A percentile compares a stretch with the other conserved stretches of the same genome.
Evolutionary conservation across 164 flowering plant genomes (phyloP).

Genomic region (Annona cherimola): DNA sequence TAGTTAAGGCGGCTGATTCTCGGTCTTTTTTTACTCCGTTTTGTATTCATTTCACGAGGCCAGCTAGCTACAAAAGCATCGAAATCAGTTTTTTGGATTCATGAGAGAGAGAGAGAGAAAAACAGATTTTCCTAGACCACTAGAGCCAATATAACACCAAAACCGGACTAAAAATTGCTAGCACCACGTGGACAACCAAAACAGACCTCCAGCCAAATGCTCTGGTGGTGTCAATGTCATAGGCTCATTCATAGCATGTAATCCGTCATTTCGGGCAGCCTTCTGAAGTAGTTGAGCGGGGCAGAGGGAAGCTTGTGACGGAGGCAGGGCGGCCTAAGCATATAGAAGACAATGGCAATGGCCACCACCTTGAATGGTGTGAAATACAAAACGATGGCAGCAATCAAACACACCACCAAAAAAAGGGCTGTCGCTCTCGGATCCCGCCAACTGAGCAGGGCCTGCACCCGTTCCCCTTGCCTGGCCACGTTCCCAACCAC

Average conservation of each 20-base stretch:
- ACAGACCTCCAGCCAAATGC: too few species aligned
- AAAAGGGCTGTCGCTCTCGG: constrained; percentile 25
- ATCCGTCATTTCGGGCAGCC: constrained; percentile 26
- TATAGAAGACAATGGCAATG: constrained; percentile 13
- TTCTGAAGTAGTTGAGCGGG: constrained; percentile 24
- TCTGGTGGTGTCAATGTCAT: not conserved
- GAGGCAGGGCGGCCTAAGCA: constrained; percentile 24
- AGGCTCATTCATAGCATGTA: constrained; percentile 15
- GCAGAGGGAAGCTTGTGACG: constrained; percentile 27
- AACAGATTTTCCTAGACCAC: too few species aligned
- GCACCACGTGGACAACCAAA: too few species aligned
- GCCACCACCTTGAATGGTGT: constrained; percentile 23
- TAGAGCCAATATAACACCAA: too few species aligned
- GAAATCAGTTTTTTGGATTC: too few species aligned
- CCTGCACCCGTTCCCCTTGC: constrained; percentile 25
- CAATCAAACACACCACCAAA: constrained; percentile 15
- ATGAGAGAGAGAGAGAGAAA: too few species aligned
- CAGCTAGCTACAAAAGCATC: too few species aligned
- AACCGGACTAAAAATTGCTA: too few species aligned
- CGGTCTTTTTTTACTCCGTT: too few species aligned
- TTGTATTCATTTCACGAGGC: too few species aligned
- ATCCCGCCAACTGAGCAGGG: constrained; percentile 31
- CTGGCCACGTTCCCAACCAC: constrained; percentile 30
- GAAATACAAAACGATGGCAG: constrained; percentile 17
- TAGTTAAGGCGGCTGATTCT: too few species aligned